phyloP scores from a whole-genome alignment of 2,329 filamentous ascomycete genomes.

The Xylariomycetidae sp. region DNA sequence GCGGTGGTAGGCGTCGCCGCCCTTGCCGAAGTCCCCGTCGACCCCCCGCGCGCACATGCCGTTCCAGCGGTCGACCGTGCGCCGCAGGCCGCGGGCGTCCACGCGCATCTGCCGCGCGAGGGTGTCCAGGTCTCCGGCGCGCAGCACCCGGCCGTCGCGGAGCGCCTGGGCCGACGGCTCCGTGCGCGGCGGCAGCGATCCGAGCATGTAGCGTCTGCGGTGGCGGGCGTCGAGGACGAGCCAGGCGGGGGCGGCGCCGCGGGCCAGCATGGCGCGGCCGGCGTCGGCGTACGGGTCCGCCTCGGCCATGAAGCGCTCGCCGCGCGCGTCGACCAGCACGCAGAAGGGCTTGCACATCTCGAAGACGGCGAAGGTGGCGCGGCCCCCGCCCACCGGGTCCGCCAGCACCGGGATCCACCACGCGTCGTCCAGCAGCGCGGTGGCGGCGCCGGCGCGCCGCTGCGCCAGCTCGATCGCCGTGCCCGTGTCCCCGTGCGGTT shows the following conservation, averaged over 20 bases:
- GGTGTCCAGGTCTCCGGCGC: constrained; percentile 17
- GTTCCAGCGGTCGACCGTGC: constrained; percentile 25
- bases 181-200: constrained; percentile 2
- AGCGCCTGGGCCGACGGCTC: constrained; percentile 15
- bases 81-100: constrained; percentile 11
- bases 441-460: constrained; percentile 24
- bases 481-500: constrained; percentile 18
- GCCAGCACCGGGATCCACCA: constrained; percentile 30
- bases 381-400: constrained; percentile 16
- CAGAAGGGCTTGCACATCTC: constrained; percentile 27
- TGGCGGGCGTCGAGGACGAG: constrained; percentile 27
- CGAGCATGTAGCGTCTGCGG: constrained; percentile 22
- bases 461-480: constrained; percentile 23
- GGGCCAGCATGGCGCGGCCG: constrained; percentile 6
- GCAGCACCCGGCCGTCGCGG: constrained; percentile 9
- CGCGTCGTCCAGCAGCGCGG: constrained; percentile 26
- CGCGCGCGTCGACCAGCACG: constrained; percentile 29
- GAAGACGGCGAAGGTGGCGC: constrained; percentile 17
- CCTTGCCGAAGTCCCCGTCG: constrained; percentile 29
- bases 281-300: constrained; percentile 24
- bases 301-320: constrained; percentile 30
- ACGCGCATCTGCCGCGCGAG: constrained; percentile 22
- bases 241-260: constrained; percentile 23
- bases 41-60: constrained; percentile 20
- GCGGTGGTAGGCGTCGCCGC: constrained; percentile 24